Evolutionary conservation across 768 basidiomycete species (phyloP).

Genomic region (Leccinellum albellum): DNA sequence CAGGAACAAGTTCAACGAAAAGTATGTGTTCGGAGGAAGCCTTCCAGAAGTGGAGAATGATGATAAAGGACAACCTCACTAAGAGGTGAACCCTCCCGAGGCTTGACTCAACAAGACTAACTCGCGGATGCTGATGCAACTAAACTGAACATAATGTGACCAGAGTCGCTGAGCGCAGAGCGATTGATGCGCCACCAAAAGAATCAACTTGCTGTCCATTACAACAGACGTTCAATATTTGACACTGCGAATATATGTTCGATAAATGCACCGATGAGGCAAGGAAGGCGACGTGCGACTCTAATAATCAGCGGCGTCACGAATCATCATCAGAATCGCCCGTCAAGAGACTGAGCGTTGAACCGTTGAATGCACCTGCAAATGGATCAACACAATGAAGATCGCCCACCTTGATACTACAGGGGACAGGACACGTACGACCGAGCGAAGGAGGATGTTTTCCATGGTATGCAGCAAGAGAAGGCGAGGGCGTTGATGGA

Average conservation of each 20-base stretch:
- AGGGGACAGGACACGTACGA: constrained; percentile 26
- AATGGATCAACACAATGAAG: not conserved
- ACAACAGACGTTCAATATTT: constrained; percentile 1
- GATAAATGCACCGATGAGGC: constrained; percentile 10
- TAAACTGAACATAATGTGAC: not conserved
- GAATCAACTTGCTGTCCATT: not conserved
- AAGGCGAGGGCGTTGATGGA: constrained; percentile 35
- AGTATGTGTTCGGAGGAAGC: not conserved
- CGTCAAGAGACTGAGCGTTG: constrained; percentile 24
- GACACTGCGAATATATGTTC: constrained; percentile 1
- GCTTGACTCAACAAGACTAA: not conserved
- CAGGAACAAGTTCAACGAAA: not conserved
- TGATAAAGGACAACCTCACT: not conserved
- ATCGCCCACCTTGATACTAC: not conserved
- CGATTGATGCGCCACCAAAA: not conserved
- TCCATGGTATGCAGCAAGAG: constrained; percentile 39
- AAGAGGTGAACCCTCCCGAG: not conserved
- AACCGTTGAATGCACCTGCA: constrained; percentile 29
- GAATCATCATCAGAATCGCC: constrained; percentile 30
- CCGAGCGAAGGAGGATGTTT: constrained; percentile 33
- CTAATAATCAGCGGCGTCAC: constrained; percentile 5
- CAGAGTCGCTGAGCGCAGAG: not conserved
- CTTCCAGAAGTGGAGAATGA: not conserved
- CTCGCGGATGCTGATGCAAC: not conserved
- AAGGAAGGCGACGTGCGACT: not conserved